phyloP scores from a whole-genome alignment of 306 rosid species.

The Vachellia pachyceras region DNA sequence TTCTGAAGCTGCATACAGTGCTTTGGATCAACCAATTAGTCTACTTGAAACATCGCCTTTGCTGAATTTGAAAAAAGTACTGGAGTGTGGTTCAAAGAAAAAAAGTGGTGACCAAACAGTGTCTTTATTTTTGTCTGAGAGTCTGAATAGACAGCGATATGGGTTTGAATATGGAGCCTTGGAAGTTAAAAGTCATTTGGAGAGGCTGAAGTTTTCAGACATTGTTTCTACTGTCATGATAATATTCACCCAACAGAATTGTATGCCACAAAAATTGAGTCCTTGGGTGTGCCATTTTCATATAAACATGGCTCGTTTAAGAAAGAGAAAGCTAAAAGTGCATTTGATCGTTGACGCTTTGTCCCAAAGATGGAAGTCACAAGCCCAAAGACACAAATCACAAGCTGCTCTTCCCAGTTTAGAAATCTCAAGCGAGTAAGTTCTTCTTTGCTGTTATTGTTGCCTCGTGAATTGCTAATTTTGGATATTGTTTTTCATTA shows the following conservation, averaged over 20 bases:
- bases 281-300: conserved; percentile 97
- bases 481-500: neutral
- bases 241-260: conserved; percentile 59
- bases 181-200: conserved; percentile 79
- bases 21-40: conserved; percentile 95
- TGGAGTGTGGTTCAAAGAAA: conserved; percentile 85
- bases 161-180: conserved; percentile 89
- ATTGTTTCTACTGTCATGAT: conserved; percentile 78
- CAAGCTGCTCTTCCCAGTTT: conserved; percentile 51
- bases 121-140: conserved; percentile 74
- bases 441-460: conserved; percentile 33
- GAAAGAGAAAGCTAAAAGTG: conserved; percentile 64
- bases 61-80: conserved; percentile 80
- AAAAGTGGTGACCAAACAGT: conserved; percentile 56
- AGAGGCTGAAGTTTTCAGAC: conserved; percentile 66
- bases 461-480: conserved; percentile 7
- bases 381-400: conserved; percentile 51
- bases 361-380: conserved; percentile 53
- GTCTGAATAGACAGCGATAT: conserved; percentile 65
- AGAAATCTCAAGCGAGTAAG: conserved; percentile 76
- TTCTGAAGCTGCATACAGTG: conserved; percentile 98
- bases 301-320: conserved; percentile 61
- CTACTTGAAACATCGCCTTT: conserved; percentile 90
- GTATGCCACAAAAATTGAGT: conserved; percentile 50
- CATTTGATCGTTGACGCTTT: conserved; percentile 64